Base-by-base conservation (phyloP, 768 basidiomycete genomes). In the Erythrobasidium yunnanense region DNA sequence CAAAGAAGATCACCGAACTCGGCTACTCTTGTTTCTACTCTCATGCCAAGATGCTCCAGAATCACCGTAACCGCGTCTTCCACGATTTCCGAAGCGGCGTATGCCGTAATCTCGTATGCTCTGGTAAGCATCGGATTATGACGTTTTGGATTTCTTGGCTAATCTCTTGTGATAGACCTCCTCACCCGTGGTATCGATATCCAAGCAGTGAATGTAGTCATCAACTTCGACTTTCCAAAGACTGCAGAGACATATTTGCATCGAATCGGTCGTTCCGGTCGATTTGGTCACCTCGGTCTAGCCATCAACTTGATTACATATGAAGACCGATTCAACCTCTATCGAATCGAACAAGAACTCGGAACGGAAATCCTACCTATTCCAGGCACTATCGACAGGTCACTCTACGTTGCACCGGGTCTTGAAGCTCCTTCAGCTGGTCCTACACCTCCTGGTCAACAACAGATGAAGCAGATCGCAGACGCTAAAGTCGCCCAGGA, bases 1-100 rank as follows among this genome's bases (percentile, higher is more conserved):
- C 93, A 68, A 96, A 97, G 81, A 99, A 99, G 80, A 90, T 99
- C 72, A 99, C 93, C 13, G 95, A 99, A 74, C 86, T 96, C 57
- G 93, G 93, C 70, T 99, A 97, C 77, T 99, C 93, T 47, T 99
- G 93, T 81, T 99, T 99, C 84, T 99, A 95, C 81, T 97, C 93
- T 55, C 93, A 99, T 77, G 93, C 93, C 57, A 93, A 92, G 80
- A 99, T 99, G 93, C 85, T 96, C 15, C 93, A 99, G 79, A 86
- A 87, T 32, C 90, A 97, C 78, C 90, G 93, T 68, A 99, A 99
- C 78, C 89, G 93, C 75, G 93, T 99, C 71, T 99, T 99, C 83
- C 93, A 99, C 81, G 93, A 97, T 78, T 99, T 99, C 85, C 86
- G 95, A 70, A 90, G 89, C 74, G 93, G 93, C 70, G 90, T 91